Base-by-base conservation (phyloP, 805 yeast genomes). In the Monosporozyma aerobia region DNA sequence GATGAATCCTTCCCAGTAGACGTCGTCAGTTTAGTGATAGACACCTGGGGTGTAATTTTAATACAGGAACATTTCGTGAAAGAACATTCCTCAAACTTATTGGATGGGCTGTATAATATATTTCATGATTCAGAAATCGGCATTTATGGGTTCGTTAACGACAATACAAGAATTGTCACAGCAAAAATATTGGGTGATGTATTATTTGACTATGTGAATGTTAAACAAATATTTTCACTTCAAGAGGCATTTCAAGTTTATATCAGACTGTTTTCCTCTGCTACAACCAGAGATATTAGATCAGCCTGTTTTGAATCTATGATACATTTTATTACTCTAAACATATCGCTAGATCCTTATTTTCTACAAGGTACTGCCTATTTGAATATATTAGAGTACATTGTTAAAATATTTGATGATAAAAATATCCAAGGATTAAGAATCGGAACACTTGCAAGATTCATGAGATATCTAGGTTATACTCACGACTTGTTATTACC, bases 101-200 rank as follows among this genome's bases (percentile, higher is more conserved):
- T 55, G 11, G 44, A 53, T n/a, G 50, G 53, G 0, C 39, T 67
- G 7, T 57, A 57, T 41, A 44, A 57, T 1, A 64, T 57, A 46
- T 63, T 63, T 46, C 53, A 57, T 22, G 62, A 60, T 32, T 56
- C 56, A 13, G 67, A 64, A 44, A 49, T 63, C 39, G 68, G 65
- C 1, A 55, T 59, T 7, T 63, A 57, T 52, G 69, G 69, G 32
- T 49, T 60, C 59, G 54, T 71, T 53, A 57, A 64, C 56, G 59
- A 64, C 54, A 45, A 45, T 7, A 49, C 72, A 52, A 48, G 65
- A 51, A 45, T 61, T 14, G 53, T 44, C 8, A 63, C 73, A 0
- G 72, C 75, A 1, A 68, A 63, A 40, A 51, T 69, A 1, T 30
- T 73, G 10, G 72, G 75, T 0, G 75, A 73, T 44, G 57, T 71